Evolutionary conservation across 164 flowering plant species (phyloP).

Genomic region (Vitis labrusca): DNA sequence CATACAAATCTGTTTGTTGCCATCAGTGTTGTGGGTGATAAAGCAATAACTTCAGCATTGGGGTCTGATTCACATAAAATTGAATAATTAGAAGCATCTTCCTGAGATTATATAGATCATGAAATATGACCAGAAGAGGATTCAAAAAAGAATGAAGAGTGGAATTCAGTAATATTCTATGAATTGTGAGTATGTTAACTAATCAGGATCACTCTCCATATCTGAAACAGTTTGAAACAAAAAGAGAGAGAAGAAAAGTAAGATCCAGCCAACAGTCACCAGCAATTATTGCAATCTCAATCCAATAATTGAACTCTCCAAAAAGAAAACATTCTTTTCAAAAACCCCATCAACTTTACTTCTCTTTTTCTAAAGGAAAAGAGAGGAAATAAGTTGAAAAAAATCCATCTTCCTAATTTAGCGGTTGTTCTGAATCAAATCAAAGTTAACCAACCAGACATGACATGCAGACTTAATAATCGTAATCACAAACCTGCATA

Average conservation of each 20-base stretch:
- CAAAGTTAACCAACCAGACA: too few species aligned
- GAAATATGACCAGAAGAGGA: neutral
- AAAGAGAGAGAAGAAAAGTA: constrained; percentile 8
- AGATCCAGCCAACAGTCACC: constrained; percentile 22
- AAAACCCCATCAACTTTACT: constrained; percentile 1
- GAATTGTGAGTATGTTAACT: neutral
- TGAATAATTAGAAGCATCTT: neutral
- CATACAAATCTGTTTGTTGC: constrained; percentile 68
- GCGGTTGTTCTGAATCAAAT: neutral
- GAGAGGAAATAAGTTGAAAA: neutral
- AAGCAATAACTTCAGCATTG: constrained; percentile 64
- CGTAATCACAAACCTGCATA: too few species aligned
- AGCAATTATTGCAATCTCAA: constrained; percentile 39
- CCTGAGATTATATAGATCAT: neutral
- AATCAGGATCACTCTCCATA: neutral
- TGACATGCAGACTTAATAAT: too few species aligned
- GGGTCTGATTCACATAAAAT: constrained; percentile 40
- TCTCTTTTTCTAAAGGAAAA: neutral
- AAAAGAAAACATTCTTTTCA: constrained; percentile 4
- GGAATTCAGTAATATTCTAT: neutral
- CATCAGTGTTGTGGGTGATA: constrained; percentile 70
- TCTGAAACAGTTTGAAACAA: constrained; percentile 4
- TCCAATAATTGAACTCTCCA: constrained; percentile 51
- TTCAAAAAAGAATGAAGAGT: constrained; percentile 3
- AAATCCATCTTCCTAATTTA: neutral